phyloP scores from a whole-genome alignment of 2,329 filamentous ascomycete genomes.

The Aspergillus tamarii region DNA sequence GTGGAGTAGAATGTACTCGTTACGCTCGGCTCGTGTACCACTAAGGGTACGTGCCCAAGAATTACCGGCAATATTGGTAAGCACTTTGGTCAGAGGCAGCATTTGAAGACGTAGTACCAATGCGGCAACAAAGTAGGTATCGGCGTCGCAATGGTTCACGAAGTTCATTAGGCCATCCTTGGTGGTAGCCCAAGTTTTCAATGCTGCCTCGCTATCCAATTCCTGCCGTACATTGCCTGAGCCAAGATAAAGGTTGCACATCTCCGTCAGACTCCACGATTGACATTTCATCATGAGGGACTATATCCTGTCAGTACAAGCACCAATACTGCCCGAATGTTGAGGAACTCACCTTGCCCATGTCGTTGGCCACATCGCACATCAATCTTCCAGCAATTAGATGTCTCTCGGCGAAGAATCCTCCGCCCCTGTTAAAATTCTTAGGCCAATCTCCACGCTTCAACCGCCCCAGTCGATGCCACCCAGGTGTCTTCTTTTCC shows the following conservation, averaged over 20 bases:
- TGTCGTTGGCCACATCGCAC: constrained; percentile 93
- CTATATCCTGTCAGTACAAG: constrained; percentile 37
- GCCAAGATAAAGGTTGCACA: constrained; percentile 88
- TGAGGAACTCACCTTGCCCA: constrained; percentile 67
- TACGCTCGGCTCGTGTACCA: constrained; percentile 93
- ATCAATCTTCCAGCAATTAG: constrained; percentile 85
- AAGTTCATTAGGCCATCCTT: constrained; percentile 91
- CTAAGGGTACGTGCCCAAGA: constrained; percentile 97
- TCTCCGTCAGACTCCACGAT: constrained; percentile 96
- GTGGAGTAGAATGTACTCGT: constrained; percentile 98
- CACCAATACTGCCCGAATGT: background rate
- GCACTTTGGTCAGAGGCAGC: constrained; percentile 87
- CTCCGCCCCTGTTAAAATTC: constrained; percentile 80
- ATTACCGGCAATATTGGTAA: constrained; percentile 96
- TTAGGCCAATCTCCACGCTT: constrained; percentile 84
- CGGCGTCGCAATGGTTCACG: constrained; percentile 88
- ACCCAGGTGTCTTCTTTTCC: constrained; percentile 88
- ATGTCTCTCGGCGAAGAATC: constrained; percentile 91
- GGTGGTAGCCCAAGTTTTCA: constrained; percentile 83
- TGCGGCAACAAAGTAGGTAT: constrained; percentile 94
- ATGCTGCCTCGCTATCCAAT: constrained; percentile 81
- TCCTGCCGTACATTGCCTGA: constrained; percentile 75
- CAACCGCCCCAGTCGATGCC: constrained; percentile 89
- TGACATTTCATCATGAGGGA: constrained; percentile 97
- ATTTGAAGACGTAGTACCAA: constrained; percentile 88